Conservation (phyloP, 2,329 filamentous ascomycete genomes). For the Colletotrichum spinosum region DNA sequence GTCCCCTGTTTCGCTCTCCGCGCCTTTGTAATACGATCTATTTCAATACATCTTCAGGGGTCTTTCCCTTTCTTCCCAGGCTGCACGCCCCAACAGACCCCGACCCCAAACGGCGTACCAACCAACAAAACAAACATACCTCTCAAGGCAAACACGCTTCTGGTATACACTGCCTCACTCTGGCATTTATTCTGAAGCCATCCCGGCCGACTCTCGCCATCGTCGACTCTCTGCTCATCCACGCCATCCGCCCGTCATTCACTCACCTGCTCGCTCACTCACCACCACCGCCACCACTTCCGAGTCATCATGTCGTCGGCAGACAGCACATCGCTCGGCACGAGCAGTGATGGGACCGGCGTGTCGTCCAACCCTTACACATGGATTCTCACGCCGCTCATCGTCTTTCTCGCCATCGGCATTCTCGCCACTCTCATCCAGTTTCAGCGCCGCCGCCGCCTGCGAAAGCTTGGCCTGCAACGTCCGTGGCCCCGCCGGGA, state of each 20-base stretch:
- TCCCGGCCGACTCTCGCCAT: too few relatives aligned
- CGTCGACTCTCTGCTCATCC: too few relatives aligned
- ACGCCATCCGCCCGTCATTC: too few relatives aligned
- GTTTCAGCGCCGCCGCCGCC: constrained; percentile 52
- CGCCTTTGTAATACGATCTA: constrained; percentile 22
- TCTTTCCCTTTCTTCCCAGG: constrained; percentile 17
- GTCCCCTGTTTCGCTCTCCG: constrained; percentile 31
- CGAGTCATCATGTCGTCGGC: constrained; percentile 26
- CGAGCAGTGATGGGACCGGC: constrained; percentile 16
- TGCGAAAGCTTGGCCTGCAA: constrained; percentile 38
- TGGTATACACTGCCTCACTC: constrained; percentile 5
- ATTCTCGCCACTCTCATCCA: constrained; percentile 55
- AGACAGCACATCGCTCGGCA: constrained; percentile 16
- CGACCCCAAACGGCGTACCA: constrained; percentile 12
- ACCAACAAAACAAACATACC: constrained; percentile 14
- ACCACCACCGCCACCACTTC: not conserved
- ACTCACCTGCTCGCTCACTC: not conserved
- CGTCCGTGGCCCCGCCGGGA: constrained; percentile 40
- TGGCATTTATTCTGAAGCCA: not conserved
- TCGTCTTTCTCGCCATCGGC: constrained; percentile 55
- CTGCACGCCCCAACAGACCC: constrained; percentile 7
- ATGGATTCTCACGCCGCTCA: constrained; percentile 65
- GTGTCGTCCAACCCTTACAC: constrained; percentile 64
- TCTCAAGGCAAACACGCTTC: constrained; percentile 6
- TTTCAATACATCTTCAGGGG: constrained; percentile 5